Percentiles rank a stretch among this genome's conserved stretches.
Evolutionary conservation across 352 stramenopile species (phyloP).

Genomic region (Bremia lactucae): DNA sequence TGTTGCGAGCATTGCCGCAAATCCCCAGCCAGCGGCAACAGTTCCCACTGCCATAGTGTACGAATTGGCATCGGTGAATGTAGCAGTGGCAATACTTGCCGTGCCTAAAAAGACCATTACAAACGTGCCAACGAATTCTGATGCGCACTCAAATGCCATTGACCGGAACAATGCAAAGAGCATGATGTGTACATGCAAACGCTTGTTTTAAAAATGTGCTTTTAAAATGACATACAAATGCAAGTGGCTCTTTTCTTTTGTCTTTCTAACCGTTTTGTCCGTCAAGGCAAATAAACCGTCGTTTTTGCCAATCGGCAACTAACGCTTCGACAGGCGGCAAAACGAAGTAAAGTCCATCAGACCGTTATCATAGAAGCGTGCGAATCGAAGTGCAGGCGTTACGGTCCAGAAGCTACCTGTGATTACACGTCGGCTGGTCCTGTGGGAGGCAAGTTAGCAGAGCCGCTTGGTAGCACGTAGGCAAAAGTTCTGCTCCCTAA

Average conservation of each 20-base stretch:
- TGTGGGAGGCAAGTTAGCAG: slow-evolving; percentile 1
- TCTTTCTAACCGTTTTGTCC: slow-evolving; percentile 7
- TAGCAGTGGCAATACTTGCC: slow-evolving; percentile 12
- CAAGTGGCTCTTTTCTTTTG: too few species aligned
- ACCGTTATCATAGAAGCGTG: too few species aligned
- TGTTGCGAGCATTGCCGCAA: slow-evolving; percentile 43
- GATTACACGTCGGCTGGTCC: slow-evolving; percentile 7
- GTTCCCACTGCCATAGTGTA: slow-evolving; percentile 8
- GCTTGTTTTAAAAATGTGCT: too few species aligned
- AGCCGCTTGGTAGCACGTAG: slow-evolving; percentile 31
- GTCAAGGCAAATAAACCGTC: slow-evolving; percentile 11
- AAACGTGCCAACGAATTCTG: slow-evolving; percentile 31
- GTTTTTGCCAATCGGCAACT: slow-evolving; percentile 6
- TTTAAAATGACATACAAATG: too few species aligned
- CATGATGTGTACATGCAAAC: slow-evolving; percentile 7
- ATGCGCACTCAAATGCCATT: slow-evolving; percentile 25
- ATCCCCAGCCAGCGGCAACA: slow-evolving; percentile 21
- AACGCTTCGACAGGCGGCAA: too few species aligned
- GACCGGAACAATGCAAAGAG: slow-evolving; percentile 10
- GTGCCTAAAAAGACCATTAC: slow-evolving; percentile 30
- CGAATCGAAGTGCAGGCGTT: too few species aligned
- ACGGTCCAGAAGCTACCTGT: slow-evolving; percentile 6
- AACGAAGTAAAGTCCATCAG: too few species aligned
- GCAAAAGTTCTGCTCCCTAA: slow-evolving; percentile 72
- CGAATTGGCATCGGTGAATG: slow-evolving; percentile 5